Conservation (phyloP, 2,329 filamentous ascomycete genomes). For the Bipolaris gigantea region DNA sequence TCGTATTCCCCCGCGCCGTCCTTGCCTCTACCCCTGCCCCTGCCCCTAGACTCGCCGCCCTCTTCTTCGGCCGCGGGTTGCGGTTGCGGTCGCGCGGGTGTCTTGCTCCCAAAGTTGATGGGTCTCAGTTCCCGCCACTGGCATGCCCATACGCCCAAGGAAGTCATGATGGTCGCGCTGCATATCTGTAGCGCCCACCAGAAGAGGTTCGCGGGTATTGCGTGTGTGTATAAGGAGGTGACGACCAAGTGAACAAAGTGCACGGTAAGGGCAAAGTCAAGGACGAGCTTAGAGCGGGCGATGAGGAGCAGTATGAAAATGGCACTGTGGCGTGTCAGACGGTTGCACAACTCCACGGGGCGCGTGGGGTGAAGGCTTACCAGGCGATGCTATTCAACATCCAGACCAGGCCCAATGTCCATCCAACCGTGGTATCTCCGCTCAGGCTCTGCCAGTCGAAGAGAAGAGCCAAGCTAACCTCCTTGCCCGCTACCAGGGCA, state of each 20-base stretch:
- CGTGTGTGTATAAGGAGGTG: slow-evolving; percentile 75
- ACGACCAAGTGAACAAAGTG: slow-evolving; percentile 80
- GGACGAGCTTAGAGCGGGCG: slow-evolving; percentile 87
- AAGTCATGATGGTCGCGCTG: slow-evolving; percentile 65
- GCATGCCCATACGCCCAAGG: slow-evolving; percentile 84
- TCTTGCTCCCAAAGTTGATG: slow-evolving; percentile 76
- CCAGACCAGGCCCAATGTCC: slow-evolving; percentile 70
- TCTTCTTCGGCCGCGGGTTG: slow-evolving; percentile 37
- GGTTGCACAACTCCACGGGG: background rate
- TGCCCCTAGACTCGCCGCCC: slow-evolving; percentile 45
- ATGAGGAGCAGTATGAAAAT: slow-evolving; percentile 82
- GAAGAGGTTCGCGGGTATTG: slow-evolving; percentile 73
- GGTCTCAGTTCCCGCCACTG: slow-evolving; percentile 86
- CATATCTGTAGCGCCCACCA: slow-evolving; percentile 79
- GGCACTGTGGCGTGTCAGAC: slow-evolving; percentile 58
- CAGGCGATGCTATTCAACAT: slow-evolving; percentile 65
- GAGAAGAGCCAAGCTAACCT: slow-evolving; percentile 61
- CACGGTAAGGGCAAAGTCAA: slow-evolving; percentile 89
- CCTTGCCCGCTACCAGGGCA: slow-evolving; percentile 64
- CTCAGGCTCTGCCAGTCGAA: slow-evolving; percentile 66
- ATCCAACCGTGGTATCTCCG: slow-evolving; percentile 69
- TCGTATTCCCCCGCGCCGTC: slow-evolving; percentile 54
- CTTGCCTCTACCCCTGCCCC: slow-evolving; percentile 46
- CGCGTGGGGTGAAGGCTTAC: slow-evolving; percentile 48
- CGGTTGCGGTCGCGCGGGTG: slow-evolving; percentile 30